Evolutionary conservation across 1,284 basidiomycete species (phyloP).

Genomic region (Inonotus hispidus): DNA sequence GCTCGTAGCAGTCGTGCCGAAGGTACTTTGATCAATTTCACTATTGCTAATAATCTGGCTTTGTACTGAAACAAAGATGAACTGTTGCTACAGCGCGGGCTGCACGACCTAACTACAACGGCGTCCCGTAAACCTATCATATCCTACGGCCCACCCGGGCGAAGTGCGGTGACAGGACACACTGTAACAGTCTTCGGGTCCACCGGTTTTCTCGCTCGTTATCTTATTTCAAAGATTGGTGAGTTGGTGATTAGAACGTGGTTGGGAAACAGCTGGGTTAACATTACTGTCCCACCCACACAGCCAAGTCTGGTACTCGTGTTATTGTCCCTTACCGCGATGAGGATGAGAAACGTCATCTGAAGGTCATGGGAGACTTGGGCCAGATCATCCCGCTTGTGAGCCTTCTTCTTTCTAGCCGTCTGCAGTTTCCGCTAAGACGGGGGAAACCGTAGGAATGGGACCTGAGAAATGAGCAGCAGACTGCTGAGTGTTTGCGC

Average conservation of each 20-base stretch:
- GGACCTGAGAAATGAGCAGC: slow-evolving; percentile 83
- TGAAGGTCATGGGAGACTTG: slow-evolving; percentile 93
- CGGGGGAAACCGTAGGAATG: slow-evolving; percentile 65
- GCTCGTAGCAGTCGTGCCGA: neutral
- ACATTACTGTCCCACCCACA: slow-evolving; percentile 14
- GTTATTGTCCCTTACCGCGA: slow-evolving; percentile 96
- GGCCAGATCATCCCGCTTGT: slow-evolving; percentile 96
- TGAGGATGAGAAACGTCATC: slow-evolving; percentile 88
- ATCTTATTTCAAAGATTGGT: slow-evolving; percentile 91
- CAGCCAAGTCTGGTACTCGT: slow-evolving; percentile 89
- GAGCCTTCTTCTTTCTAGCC: slow-evolving; percentile 24
- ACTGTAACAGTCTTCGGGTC: slow-evolving; percentile 96
- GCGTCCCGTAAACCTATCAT: slow-evolving; percentile 63
- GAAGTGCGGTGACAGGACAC: slow-evolving; percentile 85
- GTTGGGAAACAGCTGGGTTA: neutral
- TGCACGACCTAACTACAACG: slow-evolving; percentile 64
- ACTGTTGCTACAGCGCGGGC: slow-evolving; percentile 46
- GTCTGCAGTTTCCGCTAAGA: neutral
- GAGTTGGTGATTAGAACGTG: slow-evolving; percentile 26
- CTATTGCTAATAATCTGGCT: neutral
- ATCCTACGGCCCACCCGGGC: slow-evolving; percentile 74
- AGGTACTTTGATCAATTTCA: neutral
- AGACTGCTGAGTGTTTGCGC: slow-evolving; percentile 90
- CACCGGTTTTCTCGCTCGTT: slow-evolving; percentile 93
- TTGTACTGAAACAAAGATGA: neutral